phyloP scores from a whole-genome alignment of 768 basidiomycete species.

The Leccinum subgranulosum region DNA sequence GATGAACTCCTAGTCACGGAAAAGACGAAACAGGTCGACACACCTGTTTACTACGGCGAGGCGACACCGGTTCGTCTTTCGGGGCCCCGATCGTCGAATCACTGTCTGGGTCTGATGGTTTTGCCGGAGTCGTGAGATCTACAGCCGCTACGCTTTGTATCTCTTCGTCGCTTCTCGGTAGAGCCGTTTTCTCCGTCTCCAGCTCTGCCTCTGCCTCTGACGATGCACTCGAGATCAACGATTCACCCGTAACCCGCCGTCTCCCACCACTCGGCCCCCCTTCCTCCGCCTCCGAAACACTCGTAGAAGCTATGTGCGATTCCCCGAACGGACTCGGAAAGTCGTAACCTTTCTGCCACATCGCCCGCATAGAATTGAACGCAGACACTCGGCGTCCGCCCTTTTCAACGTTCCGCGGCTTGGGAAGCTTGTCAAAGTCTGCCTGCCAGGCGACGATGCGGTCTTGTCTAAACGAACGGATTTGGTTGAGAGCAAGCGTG shows the following conservation, averaged over 20 bases:
- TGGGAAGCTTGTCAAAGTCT: slow-evolving; percentile 84
- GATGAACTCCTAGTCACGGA: slow-evolving; percentile 8
- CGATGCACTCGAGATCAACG: slow-evolving; percentile 66
- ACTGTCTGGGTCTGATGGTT: slow-evolving; percentile 68
- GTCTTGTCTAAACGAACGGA: slow-evolving; percentile 85
- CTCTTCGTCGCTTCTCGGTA: slow-evolving; percentile 18
- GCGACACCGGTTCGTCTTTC: slow-evolving; percentile 23
- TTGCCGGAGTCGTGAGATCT: slow-evolving; percentile 9
- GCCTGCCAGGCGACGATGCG: slow-evolving; percentile 96
- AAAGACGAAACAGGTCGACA: slow-evolving; percentile 5
- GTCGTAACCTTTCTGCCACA: slow-evolving; percentile 67
- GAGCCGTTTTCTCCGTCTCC: slow-evolving; percentile 21
- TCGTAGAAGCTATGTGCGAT: slow-evolving; percentile 56
- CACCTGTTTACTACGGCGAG: slow-evolving; percentile 27
- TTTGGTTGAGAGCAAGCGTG: slow-evolving; percentile 82
- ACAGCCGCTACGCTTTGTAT: slow-evolving; percentile 4
- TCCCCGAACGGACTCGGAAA: slow-evolving; percentile 52
- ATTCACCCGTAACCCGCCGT: slow-evolving; percentile 50
- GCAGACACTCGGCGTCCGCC: slow-evolving; percentile 54
- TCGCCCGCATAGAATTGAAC: slow-evolving; percentile 66
- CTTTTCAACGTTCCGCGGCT: slow-evolving; percentile 57
- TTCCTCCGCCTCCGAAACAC: slow-evolving; percentile 75
- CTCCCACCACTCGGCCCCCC: slow-evolving; percentile 35
- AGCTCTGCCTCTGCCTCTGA: slow-evolving; percentile 58
- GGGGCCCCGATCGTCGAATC: slow-evolving; percentile 80